A percentile compares a stretch with the other conserved stretches of the same genome.
phyloP scores from a whole-genome alignment of 371 early-diverging fungal species.

The Rhizomucor pusillus region DNA sequence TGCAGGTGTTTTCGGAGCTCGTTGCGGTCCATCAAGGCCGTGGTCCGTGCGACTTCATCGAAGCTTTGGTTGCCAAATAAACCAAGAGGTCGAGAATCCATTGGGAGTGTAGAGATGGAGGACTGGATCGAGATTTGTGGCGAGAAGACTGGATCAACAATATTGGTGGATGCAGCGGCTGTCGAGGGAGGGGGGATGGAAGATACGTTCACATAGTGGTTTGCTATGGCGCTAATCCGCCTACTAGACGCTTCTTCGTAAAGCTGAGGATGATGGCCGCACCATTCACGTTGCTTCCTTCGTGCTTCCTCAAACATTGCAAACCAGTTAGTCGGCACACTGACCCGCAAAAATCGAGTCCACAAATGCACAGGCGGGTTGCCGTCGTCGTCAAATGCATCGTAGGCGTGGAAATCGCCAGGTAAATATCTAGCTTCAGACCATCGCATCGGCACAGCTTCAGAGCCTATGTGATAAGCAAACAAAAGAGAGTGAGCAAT shows the following conservation, averaged over 20 bases:
- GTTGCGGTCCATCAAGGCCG: too few species aligned
- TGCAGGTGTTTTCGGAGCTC: too few species aligned
- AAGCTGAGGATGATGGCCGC: not conserved
- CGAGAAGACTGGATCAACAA: not conserved
- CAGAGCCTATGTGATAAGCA: constrained; percentile 23
- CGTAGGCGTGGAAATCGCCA: constrained; percentile 40
- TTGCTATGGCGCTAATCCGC: not conserved
- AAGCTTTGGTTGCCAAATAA: too few species aligned
- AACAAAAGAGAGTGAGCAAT: not conserved
- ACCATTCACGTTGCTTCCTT: constrained; percentile 36
- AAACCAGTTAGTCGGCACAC: constrained; percentile 41
- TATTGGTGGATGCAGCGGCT: constrained; percentile 1
- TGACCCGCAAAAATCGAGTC: constrained; percentile 28
- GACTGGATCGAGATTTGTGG: not conserved
- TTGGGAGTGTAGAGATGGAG: not conserved
- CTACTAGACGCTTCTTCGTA: too few species aligned
- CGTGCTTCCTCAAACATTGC: constrained; percentile 44
- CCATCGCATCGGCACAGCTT: constrained; percentile 41
- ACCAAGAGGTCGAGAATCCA: too few species aligned
- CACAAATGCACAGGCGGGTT: constrained; percentile 46
- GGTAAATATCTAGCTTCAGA: constrained; percentile 47
- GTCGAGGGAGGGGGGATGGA: not conserved
- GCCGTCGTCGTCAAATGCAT: constrained; percentile 46
- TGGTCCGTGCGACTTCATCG: too few species aligned
- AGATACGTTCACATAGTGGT: not conserved